phyloP scores from a whole-genome alignment of 2,329 filamentous ascomycete genomes.

The Ophiostoma sp. region DNA sequence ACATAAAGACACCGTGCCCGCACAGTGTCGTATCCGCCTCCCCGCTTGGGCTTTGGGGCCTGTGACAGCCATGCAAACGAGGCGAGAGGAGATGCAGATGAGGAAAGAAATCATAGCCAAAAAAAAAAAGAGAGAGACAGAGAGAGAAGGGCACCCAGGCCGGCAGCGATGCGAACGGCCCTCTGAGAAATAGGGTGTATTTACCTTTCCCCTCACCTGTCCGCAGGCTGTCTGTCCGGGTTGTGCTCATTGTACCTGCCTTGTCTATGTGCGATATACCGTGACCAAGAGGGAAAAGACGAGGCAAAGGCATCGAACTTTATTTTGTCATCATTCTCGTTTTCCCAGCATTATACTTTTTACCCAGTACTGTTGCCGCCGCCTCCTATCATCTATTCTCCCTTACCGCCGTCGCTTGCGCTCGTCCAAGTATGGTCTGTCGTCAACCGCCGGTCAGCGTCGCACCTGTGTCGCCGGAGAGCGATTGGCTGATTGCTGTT shows the following conservation, averaged over 20 bases:
- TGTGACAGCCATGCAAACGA: neutral
- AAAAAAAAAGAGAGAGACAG: neutral
- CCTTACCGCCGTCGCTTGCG: neutral
- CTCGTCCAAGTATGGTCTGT: neutral
- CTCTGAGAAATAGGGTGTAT: neutral
- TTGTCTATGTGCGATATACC: neutral
- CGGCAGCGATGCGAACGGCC: constrained; percentile 1
- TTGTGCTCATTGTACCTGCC: neutral
- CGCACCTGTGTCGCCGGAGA: constrained; percentile 10
- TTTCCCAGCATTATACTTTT: neutral
- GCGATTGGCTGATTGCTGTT: constrained; percentile 16
- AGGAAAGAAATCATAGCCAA: neutral
- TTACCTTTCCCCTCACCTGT: neutral
- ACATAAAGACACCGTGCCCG: constrained; percentile 21
- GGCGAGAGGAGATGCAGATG: neutral
- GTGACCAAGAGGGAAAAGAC: neutral
- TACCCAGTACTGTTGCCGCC: neutral
- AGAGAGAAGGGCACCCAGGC: neutral
- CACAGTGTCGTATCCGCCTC: constrained; percentile 23
- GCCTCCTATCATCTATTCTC: neutral
- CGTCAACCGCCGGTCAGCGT: constrained; percentile 21
- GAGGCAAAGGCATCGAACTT: neutral
- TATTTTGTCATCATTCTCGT: neutral
- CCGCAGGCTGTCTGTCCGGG: no score
- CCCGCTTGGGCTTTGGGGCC: neutral